Conservation (phyloP, 2,329 filamentous ascomycete species). For the Xylariaceae sp. region DNA sequence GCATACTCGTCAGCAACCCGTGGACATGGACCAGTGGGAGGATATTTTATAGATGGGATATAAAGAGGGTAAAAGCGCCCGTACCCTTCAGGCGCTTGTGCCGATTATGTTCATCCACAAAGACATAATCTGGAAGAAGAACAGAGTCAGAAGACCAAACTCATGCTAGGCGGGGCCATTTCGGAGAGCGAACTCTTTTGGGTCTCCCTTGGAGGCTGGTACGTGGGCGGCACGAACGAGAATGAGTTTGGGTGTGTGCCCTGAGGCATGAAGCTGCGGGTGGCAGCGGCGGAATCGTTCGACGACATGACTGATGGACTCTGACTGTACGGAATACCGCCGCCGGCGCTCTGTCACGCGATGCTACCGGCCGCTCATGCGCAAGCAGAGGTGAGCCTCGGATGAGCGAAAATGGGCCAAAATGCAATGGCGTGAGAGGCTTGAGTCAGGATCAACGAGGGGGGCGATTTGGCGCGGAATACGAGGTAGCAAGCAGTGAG, state of each 20-base stretch:
- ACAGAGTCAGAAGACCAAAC: slow-evolving; percentile 17
- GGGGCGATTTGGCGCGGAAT: too few relatives aligned
- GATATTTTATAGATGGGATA: slow-evolving; percentile 4
- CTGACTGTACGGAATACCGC: slow-evolving; percentile 5
- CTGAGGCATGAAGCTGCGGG: slow-evolving; percentile 60
- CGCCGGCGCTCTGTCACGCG: slow-evolving; percentile 18
- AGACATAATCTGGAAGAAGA: slow-evolving; percentile 76
- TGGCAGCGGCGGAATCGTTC: slow-evolving; percentile 54
- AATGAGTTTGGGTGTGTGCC: slow-evolving; percentile 68
- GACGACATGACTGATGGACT: slow-evolving; percentile 44
- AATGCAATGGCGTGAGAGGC: background rate
- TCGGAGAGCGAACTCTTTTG: slow-evolving; percentile 66
- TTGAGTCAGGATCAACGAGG: too few relatives aligned
- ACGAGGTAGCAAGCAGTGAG: too few relatives aligned
- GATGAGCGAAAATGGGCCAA: background rate
- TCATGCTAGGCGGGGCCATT: slow-evolving; percentile 3
- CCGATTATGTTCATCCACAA: slow-evolving; percentile 96
- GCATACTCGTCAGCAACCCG: slow-evolving; percentile 18
- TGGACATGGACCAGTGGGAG: too few relatives aligned
- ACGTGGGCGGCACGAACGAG: slow-evolving; percentile 62
- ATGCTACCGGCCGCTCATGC: slow-evolving; percentile 14
- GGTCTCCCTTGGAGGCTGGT: slow-evolving; percentile 62
- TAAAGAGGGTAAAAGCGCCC: slow-evolving; percentile 15
- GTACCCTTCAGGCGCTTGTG: slow-evolving; percentile 93
- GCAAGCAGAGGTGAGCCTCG: slow-evolving; percentile 1